These are phyloP conservation scores for Ajuga chamaepitys DNA, from an alignment of 257 asterid genomes.

Conservation along the genomic window DNA sequence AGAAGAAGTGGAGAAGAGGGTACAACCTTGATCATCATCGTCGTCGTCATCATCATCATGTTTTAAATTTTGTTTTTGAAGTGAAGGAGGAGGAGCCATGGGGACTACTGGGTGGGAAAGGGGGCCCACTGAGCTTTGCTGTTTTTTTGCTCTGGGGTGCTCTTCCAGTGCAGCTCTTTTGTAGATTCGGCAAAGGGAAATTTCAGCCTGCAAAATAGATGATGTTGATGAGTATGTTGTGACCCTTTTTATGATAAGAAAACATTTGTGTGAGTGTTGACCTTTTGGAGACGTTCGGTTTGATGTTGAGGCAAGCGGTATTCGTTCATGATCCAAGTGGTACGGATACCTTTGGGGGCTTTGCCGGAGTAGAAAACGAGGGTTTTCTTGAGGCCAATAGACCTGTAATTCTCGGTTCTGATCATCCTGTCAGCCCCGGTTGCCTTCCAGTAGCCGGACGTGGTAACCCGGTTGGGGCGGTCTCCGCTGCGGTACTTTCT, in stretches of 20 bases:
- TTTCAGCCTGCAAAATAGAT: conserved; percentile 55
- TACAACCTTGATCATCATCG: no score
- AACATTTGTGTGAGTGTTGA: no score
- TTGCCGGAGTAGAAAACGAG: conserved; percentile 96
- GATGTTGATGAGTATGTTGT: no score
- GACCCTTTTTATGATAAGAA: no score
- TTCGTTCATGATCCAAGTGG: conserved; percentile 96
- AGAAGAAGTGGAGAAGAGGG: conserved; percentile 22
- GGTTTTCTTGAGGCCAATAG: conserved; percentile 93
- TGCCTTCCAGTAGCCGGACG: conserved; percentile 97
- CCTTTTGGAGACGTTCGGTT: conserved; percentile 83
- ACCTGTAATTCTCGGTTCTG: conserved; percentile 44
- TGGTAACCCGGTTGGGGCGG: conserved; percentile 95
- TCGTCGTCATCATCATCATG: conserved; percentile 20
- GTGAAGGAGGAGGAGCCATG: conserved; percentile 10
- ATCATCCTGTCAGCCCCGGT: conserved; percentile 97
- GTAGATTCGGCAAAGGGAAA: conserved; percentile 89
- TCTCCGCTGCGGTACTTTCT: conserved; percentile 89
- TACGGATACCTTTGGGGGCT: conserved; percentile 94
- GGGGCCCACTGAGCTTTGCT: conserved; percentile 31
- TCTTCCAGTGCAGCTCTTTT: conserved; percentile 94
- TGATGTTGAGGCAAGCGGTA: conserved; percentile 87
- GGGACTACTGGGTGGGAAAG: conserved; percentile 40
- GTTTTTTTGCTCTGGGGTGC: conserved; percentile 29
- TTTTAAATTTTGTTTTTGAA: no score